A percentile compares a stretch with the other conserved stretches of the same genome.
phyloP scores from a whole-genome alignment of 768 basidiomycete species.

The Hysterangium stoloniferum region DNA sequence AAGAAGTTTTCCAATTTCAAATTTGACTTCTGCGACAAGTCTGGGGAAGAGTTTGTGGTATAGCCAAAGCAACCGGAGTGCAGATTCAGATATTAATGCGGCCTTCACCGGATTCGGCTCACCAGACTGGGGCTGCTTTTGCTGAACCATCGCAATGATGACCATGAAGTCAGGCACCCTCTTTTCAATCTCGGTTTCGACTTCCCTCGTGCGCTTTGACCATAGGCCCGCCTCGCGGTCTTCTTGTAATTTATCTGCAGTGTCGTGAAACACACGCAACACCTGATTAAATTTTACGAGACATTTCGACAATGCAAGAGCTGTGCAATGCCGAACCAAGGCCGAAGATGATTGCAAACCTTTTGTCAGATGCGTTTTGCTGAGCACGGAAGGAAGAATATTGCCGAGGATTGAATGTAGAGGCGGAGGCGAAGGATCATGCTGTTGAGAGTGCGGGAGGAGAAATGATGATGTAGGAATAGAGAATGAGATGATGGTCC shows the following conservation, averaged over 20 bases:
- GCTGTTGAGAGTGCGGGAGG: conserved; percentile 37
- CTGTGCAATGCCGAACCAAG: conserved; percentile 82
- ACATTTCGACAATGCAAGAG: conserved; percentile 68
- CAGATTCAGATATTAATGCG: conserved; percentile 68
- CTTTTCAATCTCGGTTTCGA: conserved; percentile 67
- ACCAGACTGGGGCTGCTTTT: conserved; percentile 19
- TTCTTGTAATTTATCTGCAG: conserved; percentile 52
- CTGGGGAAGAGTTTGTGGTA: conserved; percentile 75
- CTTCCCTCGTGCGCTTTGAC: conserved; percentile 53
- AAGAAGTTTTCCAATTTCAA: conserved; percentile 80
- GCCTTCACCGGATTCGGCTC: conserved; percentile 31
- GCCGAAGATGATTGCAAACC: conserved; percentile 65
- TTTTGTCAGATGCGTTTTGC: conserved; percentile 69
- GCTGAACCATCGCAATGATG: conserved; percentile 75
- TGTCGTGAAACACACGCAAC: conserved; percentile 35
- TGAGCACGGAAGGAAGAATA: conserved; percentile 64
- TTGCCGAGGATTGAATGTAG: conserved; percentile 66
- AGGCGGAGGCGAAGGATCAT: conserved; percentile 70
- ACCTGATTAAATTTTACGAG: conserved; percentile 63
- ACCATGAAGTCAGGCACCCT: conserved; percentile 85
- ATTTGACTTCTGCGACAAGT: conserved; percentile 69
- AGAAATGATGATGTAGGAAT: conserved; percentile 60
- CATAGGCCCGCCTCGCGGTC: conserved; percentile 62
- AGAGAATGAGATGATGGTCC: conserved; percentile 67
- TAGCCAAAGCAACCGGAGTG: conserved; percentile 75